Percentiles rank a stretch among this genome's conserved stretches.
phyloP scores from a whole-genome alignment of 192 early-diverging fungal genomes.

The Coemansia aciculifera region DNA sequence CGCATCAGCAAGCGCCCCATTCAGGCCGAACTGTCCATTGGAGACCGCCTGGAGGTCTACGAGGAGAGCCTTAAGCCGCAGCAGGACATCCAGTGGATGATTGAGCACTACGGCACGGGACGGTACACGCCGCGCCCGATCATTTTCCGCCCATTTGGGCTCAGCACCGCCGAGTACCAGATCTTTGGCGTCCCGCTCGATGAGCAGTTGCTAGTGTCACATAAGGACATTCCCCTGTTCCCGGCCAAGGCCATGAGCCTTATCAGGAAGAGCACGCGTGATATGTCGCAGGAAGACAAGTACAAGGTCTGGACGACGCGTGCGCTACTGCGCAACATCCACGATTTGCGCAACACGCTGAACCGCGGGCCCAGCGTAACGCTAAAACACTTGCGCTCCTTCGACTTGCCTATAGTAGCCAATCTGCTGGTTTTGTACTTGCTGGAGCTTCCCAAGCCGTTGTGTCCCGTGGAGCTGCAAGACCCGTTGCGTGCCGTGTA shows the following conservation, averaged over 20 bases:
- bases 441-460: constrained; percentile 68
- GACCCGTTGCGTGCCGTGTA: constrained; percentile 68
- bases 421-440: constrained; percentile 67
- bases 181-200: constrained; percentile 75
- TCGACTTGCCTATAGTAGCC: constrained; percentile 61
- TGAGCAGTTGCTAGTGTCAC: constrained; percentile 62
- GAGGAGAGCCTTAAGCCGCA: constrained; percentile 78
- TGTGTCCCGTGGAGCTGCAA: constrained; percentile 71
- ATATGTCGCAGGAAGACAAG: constrained; percentile 53
- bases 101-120: constrained; percentile 72
- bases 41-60: constrained; percentile 60
- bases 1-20: constrained; percentile 39
- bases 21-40: constrained; percentile 42
- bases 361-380: constrained; percentile 63
- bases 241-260: constrained; percentile 61
- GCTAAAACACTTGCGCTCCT: constrained; percentile 56
- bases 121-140: constrained; percentile 70
- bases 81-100: constrained; percentile 74
- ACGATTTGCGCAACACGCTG: constrained; percentile 63
- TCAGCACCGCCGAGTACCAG: constrained; percentile 72
- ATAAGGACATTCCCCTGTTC: constrained; percentile 63
- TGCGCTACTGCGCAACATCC: constrained; percentile 59
- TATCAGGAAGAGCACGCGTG: constrained; percentile 56
- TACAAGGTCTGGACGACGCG: constrained; percentile 64
- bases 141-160: constrained; percentile 68